Base-by-base conservation (phyloP, 2,329 filamentous ascomycete genomes). In the Phaeoacremonium minimum region DNA sequence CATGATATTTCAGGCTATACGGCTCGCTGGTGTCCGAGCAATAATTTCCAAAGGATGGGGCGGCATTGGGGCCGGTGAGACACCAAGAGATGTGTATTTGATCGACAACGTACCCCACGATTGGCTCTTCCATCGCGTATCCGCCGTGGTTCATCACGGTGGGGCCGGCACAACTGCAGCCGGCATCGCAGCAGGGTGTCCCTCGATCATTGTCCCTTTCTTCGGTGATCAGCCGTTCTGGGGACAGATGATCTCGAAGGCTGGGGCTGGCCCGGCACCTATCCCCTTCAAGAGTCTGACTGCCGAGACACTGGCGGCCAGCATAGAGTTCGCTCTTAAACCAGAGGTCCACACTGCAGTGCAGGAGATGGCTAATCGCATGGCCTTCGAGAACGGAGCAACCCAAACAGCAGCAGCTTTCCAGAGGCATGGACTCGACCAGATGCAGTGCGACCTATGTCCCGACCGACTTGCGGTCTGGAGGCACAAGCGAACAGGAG, bases 1-100 rank as follows among this genome's bases (percentile, higher is more conserved):
- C 4, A 63, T 79, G 40, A 75, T 83, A 28, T 73, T 83, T 33
- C 59, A 75, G n/a, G 80, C 79, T 8, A 66, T 78, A 8, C 61
- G 71, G 41, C 56, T 66, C 16, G 67, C 75, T 1, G 77, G 78
- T 2, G 73, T 79, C 2, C 66, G 80, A 14, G 77, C 76, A 2
- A 58, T 83, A 6, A 69, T 84, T 1, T 80, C 75, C 0, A 77
- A 80, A 46, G 80, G 80, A 4, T 84, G 80, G 80, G 76, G 78
- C 28, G 74, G 73, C 1, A 59, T 83, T 5, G 79, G 79, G 4
- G 22, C 9, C 0, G 12, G 12, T 6, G n/a, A n/a, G 9, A n/a
- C 9, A 9, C 22, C 22, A 26, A n/a, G 8, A 3, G 66, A 68
- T 29, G 57, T 83, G 15, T 78, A 70, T 47, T 72, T 83, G 60